Evolutionary conservation across 179 eudicot genomes (phyloP), one percentile per base, ranked within the genome.

Genomic region (Actinidia polygama): DNA sequence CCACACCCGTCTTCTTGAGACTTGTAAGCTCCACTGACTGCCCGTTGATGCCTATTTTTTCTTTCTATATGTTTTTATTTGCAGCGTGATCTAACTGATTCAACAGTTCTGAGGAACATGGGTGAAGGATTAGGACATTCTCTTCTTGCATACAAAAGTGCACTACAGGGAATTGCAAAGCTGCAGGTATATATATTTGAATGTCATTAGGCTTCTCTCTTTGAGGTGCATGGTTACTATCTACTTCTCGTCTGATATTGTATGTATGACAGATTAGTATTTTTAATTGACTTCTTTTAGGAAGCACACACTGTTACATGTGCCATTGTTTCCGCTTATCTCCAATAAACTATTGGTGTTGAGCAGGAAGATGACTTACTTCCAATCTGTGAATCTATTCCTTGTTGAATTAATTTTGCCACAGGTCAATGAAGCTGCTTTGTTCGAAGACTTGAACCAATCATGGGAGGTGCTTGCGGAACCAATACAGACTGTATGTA

Each of bases 401-500:
- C n/a, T 54, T 66, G 5, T 44, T 57, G 62, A 76, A 53, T 14
- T 61, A 16, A 8, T 66, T 40, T 79, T 79, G 30, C 15, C 66
- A 30, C 36, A 96, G 99, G 99, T 96, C 75, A 94, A 96, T 87
- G 92, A 89, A 89, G 88, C 93, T 75, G 86, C 87, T 54, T 85
- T 96, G 91, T 85, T 47, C 77, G 89, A 92, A 84, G 99, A 94
- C 90, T 88, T 96, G 91, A 80, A 96, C 84, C 83, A 89, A 30
- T 83, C 92, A n/a, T 96, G 99, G 99, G 99, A 94, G 92, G 97
- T 96, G 83, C 98, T 96, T 79, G 99, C 99, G 26, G 99, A 96
- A 86, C 98, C 99, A 71, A 88, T 96, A 82, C 99, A 96, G 85
- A 96, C 98, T n/a, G 99, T 96, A 92, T 68, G 94, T 88, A 46